These are phyloP conservation scores for Clavariopsis aquatica DNA, from an alignment of 495 filamentous ascomycete species.

Conservation along the genomic window DNA sequence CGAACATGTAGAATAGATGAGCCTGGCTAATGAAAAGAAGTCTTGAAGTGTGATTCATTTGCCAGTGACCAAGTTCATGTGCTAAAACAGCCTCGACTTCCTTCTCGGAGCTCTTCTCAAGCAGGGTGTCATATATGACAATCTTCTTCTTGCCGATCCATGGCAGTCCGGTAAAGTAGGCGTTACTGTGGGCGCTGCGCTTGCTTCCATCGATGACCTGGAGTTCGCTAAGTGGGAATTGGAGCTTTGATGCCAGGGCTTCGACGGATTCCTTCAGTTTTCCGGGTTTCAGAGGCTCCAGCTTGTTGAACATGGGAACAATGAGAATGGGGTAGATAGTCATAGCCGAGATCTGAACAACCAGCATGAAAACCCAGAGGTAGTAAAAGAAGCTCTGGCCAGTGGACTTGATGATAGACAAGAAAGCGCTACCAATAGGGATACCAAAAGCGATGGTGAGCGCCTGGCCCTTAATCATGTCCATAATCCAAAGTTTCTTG, in stretches of 20 bases:
- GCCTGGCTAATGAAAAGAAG: constrained; percentile 76
- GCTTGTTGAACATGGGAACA: constrained; percentile 95
- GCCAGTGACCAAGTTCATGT: constrained; percentile 98
- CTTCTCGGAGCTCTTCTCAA: constrained; percentile 86
- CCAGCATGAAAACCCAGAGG: constrained; percentile 87
- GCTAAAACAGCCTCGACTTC: constrained; percentile 94
- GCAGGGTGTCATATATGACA: constrained; percentile 96
- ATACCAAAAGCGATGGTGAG: constrained; percentile 75
- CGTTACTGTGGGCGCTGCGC: constrained; percentile 94
- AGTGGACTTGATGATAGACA: constrained; percentile 88
- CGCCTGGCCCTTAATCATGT: constrained; percentile 88
- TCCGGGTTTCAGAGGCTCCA: constrained; percentile 87
- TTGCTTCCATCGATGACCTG: constrained; percentile 98
- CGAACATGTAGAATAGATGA: constrained; percentile 95
- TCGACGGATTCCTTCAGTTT: constrained; percentile 86
- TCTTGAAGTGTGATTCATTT: constrained; percentile 87
- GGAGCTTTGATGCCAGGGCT: constrained; percentile 74
- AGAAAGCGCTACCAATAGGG: constrained; percentile 85
- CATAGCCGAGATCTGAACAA: constrained; percentile 87
- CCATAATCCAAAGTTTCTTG: constrained; percentile 79
- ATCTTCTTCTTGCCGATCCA: constrained; percentile 94
- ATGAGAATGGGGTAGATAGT: constrained; percentile 95
- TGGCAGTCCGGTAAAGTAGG: constrained; percentile 95
- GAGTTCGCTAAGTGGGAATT: constrained; percentile 88
- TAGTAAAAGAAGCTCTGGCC: constrained; percentile 95